Conservation (phyloP, 2,329 filamentous ascomycete species). For the Botrytis medusae region DNA sequence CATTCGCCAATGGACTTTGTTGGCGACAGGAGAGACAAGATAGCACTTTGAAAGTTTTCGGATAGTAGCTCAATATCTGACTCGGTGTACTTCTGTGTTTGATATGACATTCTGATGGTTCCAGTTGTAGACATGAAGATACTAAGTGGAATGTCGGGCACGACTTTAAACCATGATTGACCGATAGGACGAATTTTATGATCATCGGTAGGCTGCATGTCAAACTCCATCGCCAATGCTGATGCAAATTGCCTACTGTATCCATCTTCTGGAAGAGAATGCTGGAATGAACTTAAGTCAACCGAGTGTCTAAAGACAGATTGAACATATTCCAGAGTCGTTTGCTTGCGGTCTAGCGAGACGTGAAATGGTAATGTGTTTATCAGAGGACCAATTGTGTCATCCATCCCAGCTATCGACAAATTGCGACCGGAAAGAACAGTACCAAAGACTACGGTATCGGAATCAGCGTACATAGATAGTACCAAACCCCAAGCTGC, state of each 20-base stretch:
- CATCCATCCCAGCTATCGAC: constrained; percentile 36
- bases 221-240: constrained; percentile 13
- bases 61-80: background rate
- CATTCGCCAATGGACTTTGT: background rate
- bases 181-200: background rate
- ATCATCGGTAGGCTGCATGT: background rate
- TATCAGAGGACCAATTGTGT: constrained; percentile 39
- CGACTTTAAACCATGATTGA: constrained; percentile 8
- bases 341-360: constrained; percentile 1
- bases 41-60: background rate
- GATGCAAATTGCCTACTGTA: constrained; percentile 19
- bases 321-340: constrained; percentile 16
- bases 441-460: constrained; percentile 41
- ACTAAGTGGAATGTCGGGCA: constrained; percentile 16
- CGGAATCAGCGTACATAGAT: constrained; percentile 37
- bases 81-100: background rate
- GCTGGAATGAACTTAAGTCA: constrained; percentile 17
- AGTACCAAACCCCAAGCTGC: constrained; percentile 44
- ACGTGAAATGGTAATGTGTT: constrained; percentile 24
- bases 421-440: constrained; percentile 42
- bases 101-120: constrained; percentile 16
- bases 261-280: constrained; percentile 22
- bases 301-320: constrained; percentile 18
- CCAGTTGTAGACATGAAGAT: constrained; percentile 13
- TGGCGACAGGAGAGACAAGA: constrained; percentile 3